These are phyloP conservation scores for Arachis hypogaea DNA, from an alignment of 306 rosid species.

Conservation along the genomic window DNA sequence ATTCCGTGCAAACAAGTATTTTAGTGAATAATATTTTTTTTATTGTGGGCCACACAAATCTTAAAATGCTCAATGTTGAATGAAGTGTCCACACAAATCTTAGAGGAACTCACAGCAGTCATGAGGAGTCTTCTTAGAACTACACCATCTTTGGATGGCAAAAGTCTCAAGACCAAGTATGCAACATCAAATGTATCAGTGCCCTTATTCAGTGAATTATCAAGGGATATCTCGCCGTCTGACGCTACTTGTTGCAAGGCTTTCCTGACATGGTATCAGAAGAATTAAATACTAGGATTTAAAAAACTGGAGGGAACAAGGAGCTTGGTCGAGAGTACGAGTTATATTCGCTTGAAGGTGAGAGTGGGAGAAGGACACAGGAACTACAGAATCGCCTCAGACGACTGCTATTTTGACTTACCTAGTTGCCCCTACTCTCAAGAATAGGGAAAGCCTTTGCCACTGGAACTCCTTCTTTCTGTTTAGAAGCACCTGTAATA, in stretches of 20 bases:
- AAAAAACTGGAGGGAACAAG: background rate
- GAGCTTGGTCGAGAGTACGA: background rate
- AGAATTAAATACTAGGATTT: conserved; percentile 20
- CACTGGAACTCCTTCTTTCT: conserved; percentile 81
- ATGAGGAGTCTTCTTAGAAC: conserved; percentile 92
- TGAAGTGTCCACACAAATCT: background rate
- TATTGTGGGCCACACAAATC: too few relatives aligned
- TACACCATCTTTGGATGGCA: conserved; percentile 82
- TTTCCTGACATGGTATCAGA: conserved; percentile 64
- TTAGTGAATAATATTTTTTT: conserved; percentile 5
- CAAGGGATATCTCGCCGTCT: conserved; percentile 48
- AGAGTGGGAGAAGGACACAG: background rate
- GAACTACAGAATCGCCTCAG: background rate
- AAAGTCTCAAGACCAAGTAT: conserved; percentile 68
- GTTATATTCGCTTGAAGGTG: background rate
- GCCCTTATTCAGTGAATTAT: conserved; percentile 43
- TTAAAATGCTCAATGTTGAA: background rate
- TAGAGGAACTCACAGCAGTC: conserved; percentile 81
- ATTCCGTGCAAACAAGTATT: conserved; percentile 43
- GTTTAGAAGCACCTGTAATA: conserved; percentile 74
- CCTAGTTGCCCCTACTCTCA: conserved; percentile 85
- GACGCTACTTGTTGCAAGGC: conserved; percentile 58
- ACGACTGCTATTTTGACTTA: conserved; percentile 44
- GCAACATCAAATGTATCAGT: conserved; percentile 59
- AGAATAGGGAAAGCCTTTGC: conserved; percentile 82